Conservation (phyloP, 441 rosid genomes). For the Aleurites moluccanus region DNA sequence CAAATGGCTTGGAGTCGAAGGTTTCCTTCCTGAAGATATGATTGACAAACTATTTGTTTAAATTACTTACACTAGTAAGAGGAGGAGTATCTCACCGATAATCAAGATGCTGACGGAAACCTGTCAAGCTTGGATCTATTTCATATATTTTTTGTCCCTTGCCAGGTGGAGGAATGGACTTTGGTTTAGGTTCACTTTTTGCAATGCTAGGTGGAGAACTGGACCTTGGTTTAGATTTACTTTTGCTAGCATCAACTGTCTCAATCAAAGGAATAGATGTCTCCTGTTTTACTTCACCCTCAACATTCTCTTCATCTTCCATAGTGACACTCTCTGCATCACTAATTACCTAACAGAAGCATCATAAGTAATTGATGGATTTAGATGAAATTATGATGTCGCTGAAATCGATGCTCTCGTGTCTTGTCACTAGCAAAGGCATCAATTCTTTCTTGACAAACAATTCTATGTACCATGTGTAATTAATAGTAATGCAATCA, state of each 20-base stretch:
- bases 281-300: conserved; percentile 39
- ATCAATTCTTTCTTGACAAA: neutral
- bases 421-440: too few relatives aligned
- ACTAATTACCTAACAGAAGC: conserved; percentile 35
- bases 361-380: conserved; percentile 8
- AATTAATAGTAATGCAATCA: neutral
- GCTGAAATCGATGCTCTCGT: conserved; percentile 1
- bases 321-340: conserved; percentile 39
- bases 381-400: conserved; percentile 1
- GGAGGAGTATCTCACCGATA: conserved; percentile 59
- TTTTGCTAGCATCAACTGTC: conserved; percentile 30
- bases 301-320: conserved; percentile 43
- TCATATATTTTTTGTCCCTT: conserved; percentile 76
- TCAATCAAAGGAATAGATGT: conserved; percentile 29
- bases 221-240: conserved; percentile 35
- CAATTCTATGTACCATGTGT: neutral
- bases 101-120: conserved; percentile 71
- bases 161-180: conserved; percentile 71
- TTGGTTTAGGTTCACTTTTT: conserved; percentile 39
- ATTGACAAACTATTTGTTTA: neutral
- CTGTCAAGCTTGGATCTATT: conserved; percentile 71
- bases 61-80: neutral
- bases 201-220: conserved; percentile 55
- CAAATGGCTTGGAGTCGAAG: neutral
- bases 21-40: neutral